Percentiles rank a stretch among this genome's conserved stretches.
These are phyloP conservation scores for Closterium sp. DNA, from an alignment of 139 green algal genomes.

Conservation along the genomic window DNA sequence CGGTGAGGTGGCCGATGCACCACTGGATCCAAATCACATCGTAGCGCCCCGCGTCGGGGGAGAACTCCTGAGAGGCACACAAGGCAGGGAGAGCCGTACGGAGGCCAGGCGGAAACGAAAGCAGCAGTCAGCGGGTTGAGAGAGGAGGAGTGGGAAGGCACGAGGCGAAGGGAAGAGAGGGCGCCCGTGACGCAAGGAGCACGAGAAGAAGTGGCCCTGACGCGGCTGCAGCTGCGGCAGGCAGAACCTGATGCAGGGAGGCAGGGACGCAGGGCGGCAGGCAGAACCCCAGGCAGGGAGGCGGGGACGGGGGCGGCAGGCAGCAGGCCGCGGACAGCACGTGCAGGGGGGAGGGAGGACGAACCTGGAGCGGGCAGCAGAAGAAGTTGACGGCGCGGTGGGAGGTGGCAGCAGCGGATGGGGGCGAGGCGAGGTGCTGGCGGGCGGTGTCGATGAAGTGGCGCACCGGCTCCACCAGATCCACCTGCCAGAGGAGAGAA, in stretches of 20 bases:
- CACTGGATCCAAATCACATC: conserved; percentile 83
- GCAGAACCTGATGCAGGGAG: no score
- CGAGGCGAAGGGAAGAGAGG: not conserved
- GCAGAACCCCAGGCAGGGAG: no score
- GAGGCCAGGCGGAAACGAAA: not conserved
- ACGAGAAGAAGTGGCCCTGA: no score
- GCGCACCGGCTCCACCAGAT: conserved; percentile 77
- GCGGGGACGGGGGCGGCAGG: no score
- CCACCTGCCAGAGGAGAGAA: conserved; percentile 49
- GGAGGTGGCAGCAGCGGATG: not conserved
- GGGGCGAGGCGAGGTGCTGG: not conserved
- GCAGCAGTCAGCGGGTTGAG: conserved; percentile 15
- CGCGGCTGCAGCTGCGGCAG: no score
- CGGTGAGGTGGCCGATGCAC: conserved; percentile 89
- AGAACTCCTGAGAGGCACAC: conserved; percentile 51
- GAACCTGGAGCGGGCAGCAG: conserved; percentile 30
- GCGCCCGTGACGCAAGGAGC: not conserved
- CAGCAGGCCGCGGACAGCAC: no score
- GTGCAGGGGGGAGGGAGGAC: not conserved
- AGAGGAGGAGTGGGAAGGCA: not conserved
- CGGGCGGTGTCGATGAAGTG: conserved; percentile 38
- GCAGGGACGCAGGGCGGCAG: no score
- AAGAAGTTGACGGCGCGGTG: conserved; percentile 44
- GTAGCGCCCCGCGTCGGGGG: conserved; percentile 61
- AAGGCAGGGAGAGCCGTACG: not conserved